Percentiles rank a stretch among this genome's conserved stretches.
phyloP scores from a whole-genome alignment of 495 filamentous ascomycete species.

The Articulospora tetracladia region DNA sequence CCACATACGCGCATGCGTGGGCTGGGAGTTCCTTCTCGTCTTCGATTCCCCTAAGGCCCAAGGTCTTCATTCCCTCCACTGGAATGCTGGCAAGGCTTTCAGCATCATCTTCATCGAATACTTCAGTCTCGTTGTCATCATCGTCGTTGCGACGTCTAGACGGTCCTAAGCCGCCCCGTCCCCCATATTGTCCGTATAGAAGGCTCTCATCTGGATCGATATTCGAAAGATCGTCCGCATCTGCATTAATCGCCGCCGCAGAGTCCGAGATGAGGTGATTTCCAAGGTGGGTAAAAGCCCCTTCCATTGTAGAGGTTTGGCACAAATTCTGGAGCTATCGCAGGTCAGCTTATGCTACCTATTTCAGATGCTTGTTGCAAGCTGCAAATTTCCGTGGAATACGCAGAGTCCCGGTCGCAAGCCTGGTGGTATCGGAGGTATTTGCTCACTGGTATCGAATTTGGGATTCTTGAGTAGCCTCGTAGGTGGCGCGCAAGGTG shows the following conservation, averaged over 20 bases:
- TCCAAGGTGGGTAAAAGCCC: conserved; percentile 80
- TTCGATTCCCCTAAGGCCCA: conserved; percentile 57
- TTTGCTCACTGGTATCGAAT: conserved; percentile 16
- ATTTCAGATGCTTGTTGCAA: background rate
- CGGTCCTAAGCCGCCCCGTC: conserved; percentile 43
- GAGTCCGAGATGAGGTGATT: conserved; percentile 77
- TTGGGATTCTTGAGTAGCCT: conserved; percentile 16
- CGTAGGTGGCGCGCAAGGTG: conserved; percentile 19
- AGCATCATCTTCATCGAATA: conserved; percentile 83
- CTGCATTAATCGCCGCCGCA: conserved; percentile 68
- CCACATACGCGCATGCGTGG: conserved; percentile 92
- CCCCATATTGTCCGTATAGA: conserved; percentile 61
- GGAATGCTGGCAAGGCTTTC: conserved; percentile 89
- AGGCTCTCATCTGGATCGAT: conserved; percentile 75
- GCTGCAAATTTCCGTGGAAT: conserved; percentile 1
- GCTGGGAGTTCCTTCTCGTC: conserved; percentile 91
- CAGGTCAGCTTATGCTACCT: background rate
- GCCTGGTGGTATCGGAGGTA: conserved; percentile 4
- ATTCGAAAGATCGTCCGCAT: conserved; percentile 57
- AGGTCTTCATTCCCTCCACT: conserved; percentile 67
- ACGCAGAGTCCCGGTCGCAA: background rate
- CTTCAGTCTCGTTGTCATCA: conserved; percentile 85
- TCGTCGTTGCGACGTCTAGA: conserved; percentile 56
- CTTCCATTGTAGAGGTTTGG: conserved; percentile 56
- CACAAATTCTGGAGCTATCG: conserved; percentile 5